A percentile compares a stretch with the other conserved stretches of the same genome.
Evolutionary conservation across 1,284 basidiomycete genomes (phyloP).

Genomic region (Xerocomus amazonicus): DNA sequence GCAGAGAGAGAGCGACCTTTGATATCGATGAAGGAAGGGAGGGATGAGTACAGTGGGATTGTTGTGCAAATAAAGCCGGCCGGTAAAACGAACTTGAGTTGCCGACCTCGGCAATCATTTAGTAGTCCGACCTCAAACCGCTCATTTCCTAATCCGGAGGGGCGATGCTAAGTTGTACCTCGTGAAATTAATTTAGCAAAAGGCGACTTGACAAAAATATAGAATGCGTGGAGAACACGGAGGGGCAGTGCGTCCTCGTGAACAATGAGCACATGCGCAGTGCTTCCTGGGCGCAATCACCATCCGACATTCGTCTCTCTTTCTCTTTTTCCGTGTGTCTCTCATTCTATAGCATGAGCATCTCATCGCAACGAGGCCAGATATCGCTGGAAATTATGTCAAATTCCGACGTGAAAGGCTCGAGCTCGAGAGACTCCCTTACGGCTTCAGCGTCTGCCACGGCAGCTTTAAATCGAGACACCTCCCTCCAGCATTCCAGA

Average conservation of each 20-base stretch:
- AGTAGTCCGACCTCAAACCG: slow-evolving; percentile 35
- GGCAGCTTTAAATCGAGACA: slow-evolving; percentile 67
- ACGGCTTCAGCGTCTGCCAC: slow-evolving; percentile 68
- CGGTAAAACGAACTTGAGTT: slow-evolving; percentile 37
- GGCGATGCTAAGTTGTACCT: slow-evolving; percentile 27
- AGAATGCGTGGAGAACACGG: slow-evolving; percentile 21
- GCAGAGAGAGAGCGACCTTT: slow-evolving; percentile 12
- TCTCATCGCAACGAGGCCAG: slow-evolving; percentile 29
- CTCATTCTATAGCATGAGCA: background rate
- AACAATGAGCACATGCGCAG: slow-evolving; percentile 20
- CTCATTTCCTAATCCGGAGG: slow-evolving; percentile 29
- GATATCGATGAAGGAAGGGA: slow-evolving; percentile 35
- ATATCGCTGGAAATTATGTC: slow-evolving; percentile 23
- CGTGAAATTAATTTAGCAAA: slow-evolving; percentile 23
- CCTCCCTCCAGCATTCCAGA: slow-evolving; percentile 76
- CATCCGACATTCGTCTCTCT: too few relatives aligned
- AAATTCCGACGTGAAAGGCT: slow-evolving; percentile 8
- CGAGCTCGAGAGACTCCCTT: slow-evolving; percentile 14
- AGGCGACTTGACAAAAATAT: slow-evolving; percentile 19
- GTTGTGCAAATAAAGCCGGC: slow-evolving; percentile 38
- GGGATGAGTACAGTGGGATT: slow-evolving; percentile 35
- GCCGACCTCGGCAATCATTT: slow-evolving; percentile 38
- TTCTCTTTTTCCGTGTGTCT: too few relatives aligned
- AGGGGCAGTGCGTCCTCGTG: slow-evolving; percentile 26
- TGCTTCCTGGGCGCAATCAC: background rate